Base-by-base conservation (phyloP, 169 alveolate species). In the Babesia caballi region DNA sequence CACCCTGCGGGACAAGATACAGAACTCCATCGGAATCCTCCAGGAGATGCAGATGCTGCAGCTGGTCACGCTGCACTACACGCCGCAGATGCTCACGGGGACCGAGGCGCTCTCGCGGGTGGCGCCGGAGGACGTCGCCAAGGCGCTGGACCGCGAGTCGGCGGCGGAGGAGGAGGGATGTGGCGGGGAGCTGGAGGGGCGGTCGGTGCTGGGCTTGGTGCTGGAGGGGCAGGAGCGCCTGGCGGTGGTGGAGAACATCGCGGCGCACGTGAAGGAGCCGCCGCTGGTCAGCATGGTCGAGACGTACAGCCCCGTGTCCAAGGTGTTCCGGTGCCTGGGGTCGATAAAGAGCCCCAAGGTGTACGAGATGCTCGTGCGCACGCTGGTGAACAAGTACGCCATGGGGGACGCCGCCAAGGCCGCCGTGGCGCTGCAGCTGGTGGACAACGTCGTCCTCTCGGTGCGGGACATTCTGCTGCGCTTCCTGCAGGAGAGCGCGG, bases 31-130 rank as follows among this genome's bases (percentile, higher is more conserved):
- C 3, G 78, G 78, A 15, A 67, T 67, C 15, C 40, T 67, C 12
- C 78, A 67, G 56, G 78, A 67, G 28, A 67, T 67, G 78, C 78
- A 67, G 47, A 21, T 67, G 66, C 21, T 67, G 35, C 78, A 67
- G 38, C 54, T 67, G 33, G 78, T 67, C 19, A 51, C 69, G 32
- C 66, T 67, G 38, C 66, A 67, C 28, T 67, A 67, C 44, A 56
- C 21, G 28, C 78, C 78, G 28, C 53, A 67, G 33, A 30, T 67
- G 4, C 68, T 67, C n/a, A 44, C 49, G 4, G 60, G 61, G 14
- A 63, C 73, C 0, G 73, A 63, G 0, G 60, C 73, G 40, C 15
- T 63, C 12, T 14, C 12, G 6, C n/a, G 28, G 41, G 60, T 63
- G 41, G 19, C 58, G 52, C 47, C 60, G 23, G 46, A 17, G 47